Base-by-base conservation (phyloP, 2,329 filamentous ascomycete genomes). In the Phialocephala sp. region DNA sequence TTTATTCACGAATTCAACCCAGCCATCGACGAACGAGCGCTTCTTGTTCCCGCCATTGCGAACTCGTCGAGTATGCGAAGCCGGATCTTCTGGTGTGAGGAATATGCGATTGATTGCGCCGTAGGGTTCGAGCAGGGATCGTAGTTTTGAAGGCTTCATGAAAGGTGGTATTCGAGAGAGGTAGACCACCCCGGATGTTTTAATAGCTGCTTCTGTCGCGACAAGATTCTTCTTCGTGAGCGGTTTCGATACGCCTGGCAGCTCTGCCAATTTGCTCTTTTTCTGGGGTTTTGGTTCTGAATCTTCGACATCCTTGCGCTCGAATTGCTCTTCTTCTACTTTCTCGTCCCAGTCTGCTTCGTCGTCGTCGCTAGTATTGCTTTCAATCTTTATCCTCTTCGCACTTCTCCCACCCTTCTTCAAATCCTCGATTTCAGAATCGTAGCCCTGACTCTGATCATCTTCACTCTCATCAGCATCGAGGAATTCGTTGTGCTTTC, bases 101-200 rank as follows among this genome's bases (percentile, higher is more conserved):
- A 94, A 94, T 64, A 93, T 89, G 72, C 91, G 89, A 73, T 91
- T 91, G 74, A 94, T 87, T 45, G 83, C 82, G 66, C 92, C 92
- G 78, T 93, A 92, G 11, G 89, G 90, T 67, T 89, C 84, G 62
- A 95, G 86, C 15, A 93, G 87, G 20, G 89, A 88, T 70, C 91
- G 88, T 47, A 95, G 83, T 75, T 94, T 94, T 60, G 84, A 81
- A 8, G 92, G 91, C 74, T 93, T 94, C 91, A 96, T 95, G 78
- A 94, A 96, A 0, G 93, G 93, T 4, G 93, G 92, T 68, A 95
- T 87, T 66, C 92, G 88, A 4, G 91, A 94, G 68, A 96, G 83
- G 79, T 95, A 96, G 66, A 95, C 83, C 14, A 96, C 91, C 68
- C 92, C 92, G 0, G 91, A 93, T 76, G 89, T 90, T 72, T 87